phyloP scores from a whole-genome alignment of 1,139 yeast species.

The Candida sanyaensis region DNA sequence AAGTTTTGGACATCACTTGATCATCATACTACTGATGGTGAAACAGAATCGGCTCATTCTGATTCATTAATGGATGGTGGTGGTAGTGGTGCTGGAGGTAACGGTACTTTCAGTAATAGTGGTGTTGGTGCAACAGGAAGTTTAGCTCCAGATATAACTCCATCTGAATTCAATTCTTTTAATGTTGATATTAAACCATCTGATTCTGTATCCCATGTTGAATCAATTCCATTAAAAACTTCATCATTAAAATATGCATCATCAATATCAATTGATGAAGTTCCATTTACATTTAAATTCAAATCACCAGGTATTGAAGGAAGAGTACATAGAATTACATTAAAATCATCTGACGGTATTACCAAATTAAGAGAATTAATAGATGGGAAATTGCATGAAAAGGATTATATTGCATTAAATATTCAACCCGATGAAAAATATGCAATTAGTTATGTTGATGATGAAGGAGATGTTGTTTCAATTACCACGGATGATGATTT shows the following conservation, averaged over 20 bases:
- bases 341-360: constrained; percentile 36
- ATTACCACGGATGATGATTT: constrained; percentile 76
- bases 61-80: constrained; percentile 29
- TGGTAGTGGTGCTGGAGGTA: constrained; percentile 13
- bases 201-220: constrained; percentile 64
- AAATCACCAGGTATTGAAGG: constrained; percentile 65
- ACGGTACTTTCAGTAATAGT: constrained; percentile 11
- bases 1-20: constrained; percentile 84
- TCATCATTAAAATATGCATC: constrained; percentile 6
- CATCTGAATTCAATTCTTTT: constrained; percentile 55
- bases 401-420: constrained; percentile 42
- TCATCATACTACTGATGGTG: constrained; percentile 43
- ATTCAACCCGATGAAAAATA: constrained; percentile 31
- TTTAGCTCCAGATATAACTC: constrained; percentile 43
- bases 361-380: constrained; percentile 39
- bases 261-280: constrained; percentile 11
- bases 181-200: constrained; percentile 56
- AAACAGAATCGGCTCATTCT: constrained; percentile 59
- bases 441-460: constrained; percentile 80
- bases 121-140: constrained; percentile 20
- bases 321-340: constrained; percentile 56
- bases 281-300: constrained; percentile 68
- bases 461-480: constrained; percentile 81
- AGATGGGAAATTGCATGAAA: constrained; percentile 41
- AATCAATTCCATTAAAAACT: constrained; percentile 22